phyloP scores from a whole-genome alignment of 352 stramenopile species.

The Pythium diclinum region DNA sequence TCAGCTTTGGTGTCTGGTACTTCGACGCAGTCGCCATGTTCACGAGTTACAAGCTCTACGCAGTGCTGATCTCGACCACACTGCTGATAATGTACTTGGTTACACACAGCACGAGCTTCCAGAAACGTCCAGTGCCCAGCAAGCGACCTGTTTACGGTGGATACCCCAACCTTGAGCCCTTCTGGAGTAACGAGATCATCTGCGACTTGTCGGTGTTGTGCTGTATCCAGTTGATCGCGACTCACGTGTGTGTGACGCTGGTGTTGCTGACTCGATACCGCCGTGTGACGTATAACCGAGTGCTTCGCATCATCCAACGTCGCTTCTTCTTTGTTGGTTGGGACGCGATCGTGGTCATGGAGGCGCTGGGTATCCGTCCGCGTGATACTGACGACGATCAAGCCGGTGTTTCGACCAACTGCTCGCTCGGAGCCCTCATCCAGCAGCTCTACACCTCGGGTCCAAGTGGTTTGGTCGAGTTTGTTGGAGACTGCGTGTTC shows the following conservation, averaged over 20 bases:
- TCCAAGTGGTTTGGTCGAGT: constrained; percentile 26
- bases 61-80: constrained; percentile 39
- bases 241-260: constrained; percentile 12
- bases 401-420: constrained; percentile 17
- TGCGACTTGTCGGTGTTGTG: constrained; percentile 38
- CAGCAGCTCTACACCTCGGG: constrained; percentile 37
- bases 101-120: constrained; percentile 35
- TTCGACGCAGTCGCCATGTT: constrained; percentile 44
- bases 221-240: constrained; percentile 16
- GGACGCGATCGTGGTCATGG: constrained; percentile 35
- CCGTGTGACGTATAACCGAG: constrained; percentile 18
- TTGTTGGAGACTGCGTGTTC: not conserved
- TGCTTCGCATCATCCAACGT: constrained; percentile 33
- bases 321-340: constrained; percentile 43
- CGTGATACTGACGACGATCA: not conserved
- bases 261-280: constrained; percentile 32
- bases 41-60: constrained; percentile 60
- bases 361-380: constrained; percentile 39
- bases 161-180: constrained; percentile 29
- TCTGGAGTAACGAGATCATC: constrained; percentile 48
- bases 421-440: constrained; percentile 33
- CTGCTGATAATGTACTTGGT: constrained; percentile 36
- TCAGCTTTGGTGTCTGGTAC: constrained; percentile 28
- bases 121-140: constrained; percentile 27
- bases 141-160: constrained; percentile 43